Base-by-base conservation (phyloP, 1,284 basidiomycete genomes). In the Ustilago nuda region DNA sequence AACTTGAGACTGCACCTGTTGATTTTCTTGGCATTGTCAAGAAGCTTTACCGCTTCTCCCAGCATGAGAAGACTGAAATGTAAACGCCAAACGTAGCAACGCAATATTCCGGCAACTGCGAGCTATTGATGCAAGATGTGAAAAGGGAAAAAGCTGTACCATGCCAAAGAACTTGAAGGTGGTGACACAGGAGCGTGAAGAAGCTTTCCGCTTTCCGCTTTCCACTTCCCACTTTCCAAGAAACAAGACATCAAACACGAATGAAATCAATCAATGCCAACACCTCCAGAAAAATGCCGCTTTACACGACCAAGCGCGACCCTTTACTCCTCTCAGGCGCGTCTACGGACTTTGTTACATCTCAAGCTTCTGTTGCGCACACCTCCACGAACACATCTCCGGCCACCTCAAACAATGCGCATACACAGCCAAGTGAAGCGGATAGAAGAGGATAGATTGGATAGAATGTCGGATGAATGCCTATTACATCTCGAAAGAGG, bases 1-100 rank as follows among this genome's bases (percentile, higher is more conserved):
- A 39, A 2, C 51, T 33, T 12, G 48, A 39, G 0, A 33, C 56
- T n/a, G 62, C 66, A 3, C 66, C 62, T 0, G 46, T 61, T 19
- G 72, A 74, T 43, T 74, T 74, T 15, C 72, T 58, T 60, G 72
- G 59, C 66, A 73, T 73, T 39, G 2, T 55, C 9, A 3, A 23
- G 8, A 8, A 27, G n/a, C 45, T 48, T 2, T 27, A 27, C 23
- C 23, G 23, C 23, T 27, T 27, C 23, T 3, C 23, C 23, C 23
- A 27, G 23, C 23, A 36, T 23, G 17, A 11, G 53, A 13, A 36
- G 36, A 36, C 12, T 30, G 33, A 19, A 36, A 8, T 11, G 52
- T n/a, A 27, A 45, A 45, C 4, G 8, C 36, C 17, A 17, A 41
- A 13, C 17, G 39, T 15, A 37, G 8, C 4, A 9, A 37, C 5